phyloP scores from a whole-genome alignment of 2,329 filamentous ascomycete genomes.

The Diaporthe ampelina region DNA sequence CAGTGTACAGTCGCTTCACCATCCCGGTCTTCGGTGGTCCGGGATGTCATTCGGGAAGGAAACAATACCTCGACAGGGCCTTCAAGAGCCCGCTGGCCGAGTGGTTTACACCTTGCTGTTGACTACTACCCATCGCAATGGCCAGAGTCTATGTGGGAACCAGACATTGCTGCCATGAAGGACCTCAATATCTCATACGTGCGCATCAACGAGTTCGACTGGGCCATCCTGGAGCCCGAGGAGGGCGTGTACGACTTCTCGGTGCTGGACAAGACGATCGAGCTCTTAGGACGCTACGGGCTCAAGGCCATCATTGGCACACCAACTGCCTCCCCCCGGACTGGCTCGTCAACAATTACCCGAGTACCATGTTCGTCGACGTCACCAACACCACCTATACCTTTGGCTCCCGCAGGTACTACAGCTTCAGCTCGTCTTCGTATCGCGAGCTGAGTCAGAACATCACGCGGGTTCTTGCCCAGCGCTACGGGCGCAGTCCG shows the following conservation, averaged over 20 bases:
- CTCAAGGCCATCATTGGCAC: constrained; percentile 46
- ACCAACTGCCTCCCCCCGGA: constrained; percentile 44
- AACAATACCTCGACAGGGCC: constrained; percentile 23
- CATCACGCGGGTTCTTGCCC: constrained; percentile 44
- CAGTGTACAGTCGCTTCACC: background rate
- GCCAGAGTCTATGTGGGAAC: constrained; percentile 45
- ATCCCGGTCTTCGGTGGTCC: background rate
- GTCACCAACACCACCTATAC: constrained; percentile 44
- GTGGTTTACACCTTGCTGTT: constrained; percentile 43
- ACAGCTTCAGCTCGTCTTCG: constrained; percentile 45
- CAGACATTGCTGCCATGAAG: constrained; percentile 44
- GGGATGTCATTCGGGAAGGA: background rate
- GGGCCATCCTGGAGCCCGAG: constrained; percentile 43
- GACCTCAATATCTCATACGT: constrained; percentile 45
- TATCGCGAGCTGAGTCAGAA: constrained; percentile 45
- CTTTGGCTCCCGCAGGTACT: constrained; percentile 45
- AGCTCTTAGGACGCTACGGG: constrained; percentile 42
- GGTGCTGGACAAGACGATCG: constrained; percentile 43
- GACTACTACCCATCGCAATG: constrained; percentile 47
- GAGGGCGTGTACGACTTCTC: constrained; percentile 45
- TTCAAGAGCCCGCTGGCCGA: constrained; percentile 42
- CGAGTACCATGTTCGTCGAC: constrained; percentile 44
- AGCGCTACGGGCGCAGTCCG: constrained; percentile 43
- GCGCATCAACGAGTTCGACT: constrained; percentile 46
- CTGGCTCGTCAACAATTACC: constrained; percentile 44